Conservation (phyloP, 78 protist genomes). For the Abeoforma whisleri region DNA sequence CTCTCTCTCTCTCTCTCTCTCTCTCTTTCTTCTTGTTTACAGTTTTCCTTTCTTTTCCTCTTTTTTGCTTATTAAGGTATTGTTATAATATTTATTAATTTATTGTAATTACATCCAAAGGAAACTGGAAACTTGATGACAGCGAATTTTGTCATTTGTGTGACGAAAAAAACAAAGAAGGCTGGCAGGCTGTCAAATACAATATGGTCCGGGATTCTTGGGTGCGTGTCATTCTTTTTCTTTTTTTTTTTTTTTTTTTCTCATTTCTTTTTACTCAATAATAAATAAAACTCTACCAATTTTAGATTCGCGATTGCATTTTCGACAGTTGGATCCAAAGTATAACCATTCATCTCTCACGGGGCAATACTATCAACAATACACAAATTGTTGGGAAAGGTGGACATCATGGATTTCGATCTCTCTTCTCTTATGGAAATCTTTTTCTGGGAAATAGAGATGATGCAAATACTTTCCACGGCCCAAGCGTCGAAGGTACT, state of each 20-base stretch:
- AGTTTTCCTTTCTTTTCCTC: conserved; percentile 10
- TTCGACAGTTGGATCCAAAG: conserved; percentile 25
- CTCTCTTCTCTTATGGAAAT: conserved; percentile 22
- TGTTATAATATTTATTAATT: no score
- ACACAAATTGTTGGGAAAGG: not conserved
- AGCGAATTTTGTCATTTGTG: conserved; percentile 22
- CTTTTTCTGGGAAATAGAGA: conserved; percentile 19
- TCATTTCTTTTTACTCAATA: no score
- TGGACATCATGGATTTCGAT: conserved; percentile 20
- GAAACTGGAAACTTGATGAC: no score
- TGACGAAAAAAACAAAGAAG: not conserved
- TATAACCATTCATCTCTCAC: not conserved
- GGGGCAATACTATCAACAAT: conserved; percentile 7
- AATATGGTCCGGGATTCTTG: not conserved
- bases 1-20: not conserved
- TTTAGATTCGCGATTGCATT: conserved; percentile 19
- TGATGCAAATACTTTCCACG: conserved; percentile 26
- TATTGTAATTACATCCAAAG: no score
- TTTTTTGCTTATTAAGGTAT: not conserved
- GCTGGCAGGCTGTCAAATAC: conserved; percentile 7
- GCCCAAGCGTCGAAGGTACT: conserved; percentile 24
- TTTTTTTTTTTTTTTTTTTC: no score
- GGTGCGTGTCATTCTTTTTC: no score
- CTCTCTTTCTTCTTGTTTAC: not conserved
- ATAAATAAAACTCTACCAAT: no score